Percentiles rank a stretch among this genome's conserved stretches.
phyloP scores from a whole-genome alignment of 495 filamentous ascomycete genomes.

The Neohortaea acidophila region DNA sequence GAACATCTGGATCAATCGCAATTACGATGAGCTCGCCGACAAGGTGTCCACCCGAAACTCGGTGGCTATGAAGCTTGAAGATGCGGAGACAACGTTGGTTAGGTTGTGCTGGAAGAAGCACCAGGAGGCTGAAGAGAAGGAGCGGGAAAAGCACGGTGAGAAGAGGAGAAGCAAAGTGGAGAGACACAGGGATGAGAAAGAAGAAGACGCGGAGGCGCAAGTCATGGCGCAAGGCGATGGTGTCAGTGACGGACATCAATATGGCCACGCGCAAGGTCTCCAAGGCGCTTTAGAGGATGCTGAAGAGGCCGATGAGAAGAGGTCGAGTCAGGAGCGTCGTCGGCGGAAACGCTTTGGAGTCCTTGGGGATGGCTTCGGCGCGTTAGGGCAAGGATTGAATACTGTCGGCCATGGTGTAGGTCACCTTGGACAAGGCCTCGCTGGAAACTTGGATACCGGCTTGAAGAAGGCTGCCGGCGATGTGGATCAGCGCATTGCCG shows the following conservation, averaged over 20 bases:
- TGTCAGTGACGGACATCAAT: slow-evolving; percentile 67
- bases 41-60: slow-evolving; percentile 66
- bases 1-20: slow-evolving; percentile 93
- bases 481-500: slow-evolving; percentile 7
- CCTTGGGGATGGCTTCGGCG: slow-evolving; percentile 27
- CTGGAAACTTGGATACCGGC: slow-evolving; percentile 33
- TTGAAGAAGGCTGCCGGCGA: slow-evolving; percentile 27
- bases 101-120: slow-evolving; percentile 62
- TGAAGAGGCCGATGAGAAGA: slow-evolving; percentile 20
- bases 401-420: slow-evolving; percentile 50
- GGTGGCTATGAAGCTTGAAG: slow-evolving; percentile 59
- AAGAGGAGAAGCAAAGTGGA: slow-evolving; percentile 37
- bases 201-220: slow-evolving; percentile 39
- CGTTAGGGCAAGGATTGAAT: slow-evolving; percentile 29
- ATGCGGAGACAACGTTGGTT: slow-evolving; percentile 73
- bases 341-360: slow-evolving; percentile 28
- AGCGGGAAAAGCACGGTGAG: slow-evolving; percentile 35
- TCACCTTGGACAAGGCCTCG: slow-evolving; percentile 38
- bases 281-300: slow-evolving; percentile 48
- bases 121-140: slow-evolving; percentile 51
- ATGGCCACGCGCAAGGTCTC: slow-evolving; percentile 60
- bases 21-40: slow-evolving; percentile 71
- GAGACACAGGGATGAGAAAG: slow-evolving; percentile 22
- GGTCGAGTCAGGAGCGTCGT: slow-evolving; percentile 21
- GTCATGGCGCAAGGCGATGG: slow-evolving; percentile 52